Evolutionary conservation across 164 flowering plant genomes (phyloP).

Genomic region (Magnolia kwangsiensis): DNA sequence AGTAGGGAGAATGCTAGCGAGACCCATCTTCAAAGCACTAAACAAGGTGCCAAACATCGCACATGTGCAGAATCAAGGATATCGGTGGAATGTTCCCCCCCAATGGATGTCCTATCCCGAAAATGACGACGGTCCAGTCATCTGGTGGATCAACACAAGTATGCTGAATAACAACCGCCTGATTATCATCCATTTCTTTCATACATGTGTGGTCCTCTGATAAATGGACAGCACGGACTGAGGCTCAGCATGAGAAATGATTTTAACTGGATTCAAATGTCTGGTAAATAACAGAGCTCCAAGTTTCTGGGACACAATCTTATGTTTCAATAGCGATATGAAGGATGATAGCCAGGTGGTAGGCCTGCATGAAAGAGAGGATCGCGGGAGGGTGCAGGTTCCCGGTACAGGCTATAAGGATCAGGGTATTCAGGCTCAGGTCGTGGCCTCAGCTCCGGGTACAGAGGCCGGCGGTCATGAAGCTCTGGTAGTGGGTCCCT

Average conservation of each 20-base stretch:
- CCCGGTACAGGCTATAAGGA: slow-evolving; percentile 11
- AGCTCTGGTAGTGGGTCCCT: slow-evolving; percentile 10
- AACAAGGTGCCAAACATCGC: too few species aligned
- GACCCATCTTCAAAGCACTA: too few species aligned
- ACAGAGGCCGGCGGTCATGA: slow-evolving; percentile 12
- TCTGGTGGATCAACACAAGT: too few species aligned
- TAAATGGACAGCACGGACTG: background rate
- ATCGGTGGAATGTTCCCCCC: too few species aligned
- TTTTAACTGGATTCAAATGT: background rate
- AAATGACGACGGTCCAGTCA: too few species aligned
- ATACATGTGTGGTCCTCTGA: background rate
- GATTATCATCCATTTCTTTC: background rate
- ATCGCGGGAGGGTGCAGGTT: slow-evolving; percentile 9
- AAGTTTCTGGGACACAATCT: background rate
- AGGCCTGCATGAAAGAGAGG: slow-evolving; percentile 4
- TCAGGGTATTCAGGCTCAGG: background rate
- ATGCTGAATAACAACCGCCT: too few species aligned
- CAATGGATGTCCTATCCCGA: too few species aligned
- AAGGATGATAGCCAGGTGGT: slow-evolving; percentile 13
- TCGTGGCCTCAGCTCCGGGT: slow-evolving; percentile 17
- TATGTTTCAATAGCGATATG: slow-evolving; percentile 5
- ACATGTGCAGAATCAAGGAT: too few species aligned
- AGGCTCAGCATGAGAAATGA: background rate
- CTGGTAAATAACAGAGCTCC: background rate
- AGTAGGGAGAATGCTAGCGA: too few species aligned